Evolutionary conservation across 2,329 filamentous ascomycete genomes (phyloP).

Genomic region (Rutstroemia sp.): DNA sequence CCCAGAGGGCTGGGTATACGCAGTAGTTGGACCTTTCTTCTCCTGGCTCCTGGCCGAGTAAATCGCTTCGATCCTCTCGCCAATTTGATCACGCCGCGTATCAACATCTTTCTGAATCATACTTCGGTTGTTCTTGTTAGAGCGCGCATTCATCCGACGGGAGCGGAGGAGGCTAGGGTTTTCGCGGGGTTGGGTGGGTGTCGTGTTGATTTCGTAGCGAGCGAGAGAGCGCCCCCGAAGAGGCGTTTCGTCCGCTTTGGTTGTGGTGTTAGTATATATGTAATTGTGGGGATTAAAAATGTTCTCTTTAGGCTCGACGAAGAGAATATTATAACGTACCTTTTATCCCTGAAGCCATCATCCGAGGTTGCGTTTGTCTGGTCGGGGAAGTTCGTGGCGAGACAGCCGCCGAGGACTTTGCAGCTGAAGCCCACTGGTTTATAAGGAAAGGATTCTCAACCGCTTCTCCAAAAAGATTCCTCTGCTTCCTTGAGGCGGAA

Average conservation of each 20-base stretch:
- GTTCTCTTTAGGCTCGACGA: too few species aligned
- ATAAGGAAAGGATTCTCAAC: slow-evolving; percentile 7
- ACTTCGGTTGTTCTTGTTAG: background rate
- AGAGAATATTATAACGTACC: background rate
- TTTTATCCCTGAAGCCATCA: background rate
- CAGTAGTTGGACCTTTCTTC: background rate
- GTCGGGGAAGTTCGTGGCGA: slow-evolving; percentile 4
- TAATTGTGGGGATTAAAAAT: background rate
- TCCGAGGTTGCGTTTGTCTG: background rate
- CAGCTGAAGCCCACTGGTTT: background rate
- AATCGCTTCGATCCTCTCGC: slow-evolving; percentile 21
- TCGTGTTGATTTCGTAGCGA: slow-evolving; percentile 3
- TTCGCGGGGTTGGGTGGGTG: background rate
- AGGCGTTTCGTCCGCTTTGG: background rate
- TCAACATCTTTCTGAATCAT: background rate
- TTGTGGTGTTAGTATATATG: background rate
- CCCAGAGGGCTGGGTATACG: background rate
- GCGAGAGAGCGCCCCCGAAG: background rate
- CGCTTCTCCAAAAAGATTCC: slow-evolving; percentile 6
- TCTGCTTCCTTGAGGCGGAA: slow-evolving; percentile 1
- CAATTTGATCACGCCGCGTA: slow-evolving; percentile 8
- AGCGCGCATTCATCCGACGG: slow-evolving; percentile 1
- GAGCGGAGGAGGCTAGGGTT: background rate
- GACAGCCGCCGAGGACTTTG: background rate
- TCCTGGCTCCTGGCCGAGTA: slow-evolving; percentile 20